A percentile compares a stretch with the other conserved stretches of the same genome.
These are phyloP conservation scores for slime mould (Dictyostelium discoideum) DNA, from an alignment of 78 protist species.

Conservation along the genomic window dicty_2.7 NC_007090.3:2334001-2334500, in stretches of 20 bases:
- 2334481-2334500: neutral
- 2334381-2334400: neutral
- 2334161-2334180: slow-evolving; percentile 68
- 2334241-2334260: neutral
- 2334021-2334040: slow-evolving; percentile 37
- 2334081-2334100: slow-evolving; percentile 18
- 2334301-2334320: neutral
- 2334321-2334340: neutral
- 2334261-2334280: neutral
- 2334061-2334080: neutral
- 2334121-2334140: slow-evolving; percentile 21
- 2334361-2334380: neutral
- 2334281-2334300: slow-evolving; percentile 3
- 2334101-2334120: slow-evolving; percentile 13
- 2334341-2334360: neutral
- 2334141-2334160: slow-evolving; percentile 50
- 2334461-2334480: neutral
- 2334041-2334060: neutral
- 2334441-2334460: slow-evolving; percentile 7
- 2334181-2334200: neutral
- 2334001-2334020: neutral
- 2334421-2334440: neutral
- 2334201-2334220: neutral
- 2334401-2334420: slow-evolving; percentile 7
- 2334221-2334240: neutral